phyloP scores from a whole-genome alignment of 495 filamentous ascomycete genomes.

The Aspergillus olivimuriae region DNA sequence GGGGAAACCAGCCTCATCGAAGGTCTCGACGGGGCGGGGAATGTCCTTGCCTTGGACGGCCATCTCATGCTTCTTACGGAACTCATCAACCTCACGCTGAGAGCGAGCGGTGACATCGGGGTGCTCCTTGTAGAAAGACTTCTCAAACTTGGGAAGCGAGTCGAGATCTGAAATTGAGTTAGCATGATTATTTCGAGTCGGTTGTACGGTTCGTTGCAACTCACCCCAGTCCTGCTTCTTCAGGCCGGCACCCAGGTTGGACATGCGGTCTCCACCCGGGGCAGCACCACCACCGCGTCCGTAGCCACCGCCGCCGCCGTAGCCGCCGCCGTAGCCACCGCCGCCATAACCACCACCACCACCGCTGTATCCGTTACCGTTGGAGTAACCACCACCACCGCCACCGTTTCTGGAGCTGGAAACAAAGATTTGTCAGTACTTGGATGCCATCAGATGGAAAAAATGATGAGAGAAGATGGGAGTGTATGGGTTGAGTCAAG shows the following conservation, averaged over 20 bases:
- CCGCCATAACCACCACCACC: conserved; percentile 53
- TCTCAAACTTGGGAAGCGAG: conserved; percentile 91
- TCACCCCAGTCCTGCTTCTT: conserved; percentile 84
- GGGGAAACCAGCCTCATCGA: conserved; percentile 96
- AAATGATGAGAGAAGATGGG: not conserved
- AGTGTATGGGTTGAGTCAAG: not conserved
- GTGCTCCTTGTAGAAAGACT: conserved; percentile 97
- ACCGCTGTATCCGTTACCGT: conserved; percentile 31
- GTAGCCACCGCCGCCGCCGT: conserved; percentile 37
- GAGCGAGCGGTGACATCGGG: conserved; percentile 68
- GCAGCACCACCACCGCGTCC: conserved; percentile 46
- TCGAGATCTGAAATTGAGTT: conserved; percentile 54
- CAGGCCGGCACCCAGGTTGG: conserved; percentile 75
- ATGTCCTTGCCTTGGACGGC: conserved; percentile 68
- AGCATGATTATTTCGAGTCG: conserved; percentile 10
- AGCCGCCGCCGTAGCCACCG: conserved; percentile 47
- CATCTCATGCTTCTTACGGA: conserved; percentile 76
- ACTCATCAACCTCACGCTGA: conserved; percentile 73
- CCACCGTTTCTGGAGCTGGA: conserved; percentile 38
- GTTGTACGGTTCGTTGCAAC: conserved; percentile 19
- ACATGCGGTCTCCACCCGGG: conserved; percentile 86
- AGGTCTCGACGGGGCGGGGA: conserved; percentile 88
- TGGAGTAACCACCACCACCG: conserved; percentile 40
- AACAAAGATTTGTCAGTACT: conserved; percentile 15
- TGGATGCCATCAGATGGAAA: not conserved